Evolutionary conservation across 2,329 filamentous ascomycete species (phyloP).

Genomic region (Aureobasidium sp.): DNA sequence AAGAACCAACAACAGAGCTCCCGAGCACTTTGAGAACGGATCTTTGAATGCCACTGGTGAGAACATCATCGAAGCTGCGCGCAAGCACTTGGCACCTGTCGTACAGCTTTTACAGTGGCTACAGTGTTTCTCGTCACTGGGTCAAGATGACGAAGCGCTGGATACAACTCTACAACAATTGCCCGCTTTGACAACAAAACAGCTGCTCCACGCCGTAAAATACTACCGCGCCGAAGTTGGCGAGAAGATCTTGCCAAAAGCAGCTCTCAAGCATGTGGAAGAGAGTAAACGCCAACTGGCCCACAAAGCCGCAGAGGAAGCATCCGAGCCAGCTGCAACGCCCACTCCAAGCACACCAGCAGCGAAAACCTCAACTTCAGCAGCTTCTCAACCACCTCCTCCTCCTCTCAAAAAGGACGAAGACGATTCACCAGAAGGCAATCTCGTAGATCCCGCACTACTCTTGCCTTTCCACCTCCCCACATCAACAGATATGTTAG

Average conservation of each 20-base stretch:
- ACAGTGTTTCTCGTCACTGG: constrained; percentile 92
- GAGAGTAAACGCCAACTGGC: constrained; percentile 67
- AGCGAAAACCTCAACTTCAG: not conserved
- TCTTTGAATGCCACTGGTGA: constrained; percentile 81
- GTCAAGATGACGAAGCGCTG: constrained; percentile 81
- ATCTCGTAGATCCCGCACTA: constrained; percentile 80
- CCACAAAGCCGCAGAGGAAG: constrained; percentile 31
- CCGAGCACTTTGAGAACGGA: constrained; percentile 91
- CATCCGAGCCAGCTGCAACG: not conserved
- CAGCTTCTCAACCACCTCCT: not conserved
- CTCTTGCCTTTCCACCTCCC: constrained; percentile 95
- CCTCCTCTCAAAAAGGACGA: constrained; percentile 41
- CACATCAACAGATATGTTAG: constrained; percentile 93
- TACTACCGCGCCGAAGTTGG: constrained; percentile 93
- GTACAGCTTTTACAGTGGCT: constrained; percentile 96
- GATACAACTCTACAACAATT: constrained; percentile 85
- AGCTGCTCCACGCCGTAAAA: constrained; percentile 84
- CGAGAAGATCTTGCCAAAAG: constrained; percentile 84
- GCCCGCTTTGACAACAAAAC: constrained; percentile 73
- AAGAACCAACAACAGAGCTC: constrained; percentile 81
- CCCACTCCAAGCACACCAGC: not conserved
- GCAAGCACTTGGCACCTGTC: constrained; percentile 78
- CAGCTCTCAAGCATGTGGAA: constrained; percentile 76
- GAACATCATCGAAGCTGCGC: constrained; percentile 73
- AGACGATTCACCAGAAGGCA: constrained; percentile 62